phyloP scores from a whole-genome alignment of 2,329 filamentous ascomycete species.

The Aureobasidium pullulans region DNA sequence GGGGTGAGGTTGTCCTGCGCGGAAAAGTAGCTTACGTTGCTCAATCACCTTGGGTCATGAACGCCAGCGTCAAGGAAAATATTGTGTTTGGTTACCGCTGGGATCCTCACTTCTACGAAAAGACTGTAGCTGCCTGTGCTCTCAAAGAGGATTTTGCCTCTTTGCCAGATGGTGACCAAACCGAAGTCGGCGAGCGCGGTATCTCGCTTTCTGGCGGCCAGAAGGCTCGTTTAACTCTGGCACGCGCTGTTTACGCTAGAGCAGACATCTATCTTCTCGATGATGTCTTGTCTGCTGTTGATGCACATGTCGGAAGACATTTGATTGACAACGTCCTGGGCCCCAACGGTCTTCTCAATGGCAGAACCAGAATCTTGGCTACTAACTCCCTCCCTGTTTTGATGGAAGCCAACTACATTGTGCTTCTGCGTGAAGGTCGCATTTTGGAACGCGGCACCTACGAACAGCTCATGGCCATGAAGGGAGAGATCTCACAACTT shows the following conservation, averaged over 20 bases:
- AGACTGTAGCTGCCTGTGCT: constrained; percentile 85
- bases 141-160: constrained; percentile 84
- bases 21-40: constrained; percentile 86
- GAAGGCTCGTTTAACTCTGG: constrained; percentile 86
- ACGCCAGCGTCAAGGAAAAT: constrained; percentile 93
- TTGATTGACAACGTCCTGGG: constrained; percentile 92
- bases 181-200: constrained; percentile 90
- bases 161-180: constrained; percentile 91
- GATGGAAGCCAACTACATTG: constrained; percentile 82
- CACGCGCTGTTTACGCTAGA: constrained; percentile 88
- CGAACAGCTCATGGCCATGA: constrained; percentile 85
- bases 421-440: constrained; percentile 71
- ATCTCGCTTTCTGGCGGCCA: constrained; percentile 95
- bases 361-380: constrained; percentile 86
- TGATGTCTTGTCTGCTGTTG: constrained; percentile 92
- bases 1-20: constrained; percentile 73
- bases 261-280: constrained; percentile 96
- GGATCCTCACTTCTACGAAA: constrained; percentile 89
- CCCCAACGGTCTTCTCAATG: constrained; percentile 67
- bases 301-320: constrained; percentile 92
- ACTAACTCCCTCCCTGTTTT: constrained; percentile 93
- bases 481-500: constrained; percentile 78
- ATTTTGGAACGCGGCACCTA: constrained; percentile 87
- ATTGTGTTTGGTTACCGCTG: constrained; percentile 93
- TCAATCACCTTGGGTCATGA: constrained; percentile 94